phyloP scores from a whole-genome alignment of 805 yeast species.

The Sugiyamaella marilandica region DNA sequence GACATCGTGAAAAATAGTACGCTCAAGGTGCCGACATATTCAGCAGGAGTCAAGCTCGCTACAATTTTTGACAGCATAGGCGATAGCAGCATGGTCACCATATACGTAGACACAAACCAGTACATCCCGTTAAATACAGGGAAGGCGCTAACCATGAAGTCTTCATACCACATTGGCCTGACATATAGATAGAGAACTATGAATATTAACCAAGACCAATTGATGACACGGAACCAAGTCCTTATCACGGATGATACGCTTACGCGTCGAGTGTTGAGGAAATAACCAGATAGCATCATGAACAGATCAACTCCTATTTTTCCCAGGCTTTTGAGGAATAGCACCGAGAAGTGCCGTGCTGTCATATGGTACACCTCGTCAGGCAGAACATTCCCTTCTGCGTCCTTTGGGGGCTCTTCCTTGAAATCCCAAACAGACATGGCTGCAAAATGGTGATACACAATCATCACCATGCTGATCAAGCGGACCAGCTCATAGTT shows the following conservation, averaged over 20 bases:
- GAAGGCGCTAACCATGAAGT: slow-evolving; percentile 1
- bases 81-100: neutral
- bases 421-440: neutral
- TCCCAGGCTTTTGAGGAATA: neutral
- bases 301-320: slow-evolving; percentile 8
- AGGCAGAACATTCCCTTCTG: neutral
- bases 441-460: slow-evolving; percentile 3
- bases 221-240: slow-evolving; percentile 6
- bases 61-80: slow-evolving; percentile 2
- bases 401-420: neutral
- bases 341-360: neutral
- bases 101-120: slow-evolving; percentile 1
- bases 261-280: neutral
- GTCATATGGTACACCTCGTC: neutral
- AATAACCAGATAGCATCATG: slow-evolving; percentile 8
- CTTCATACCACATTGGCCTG: neutral
- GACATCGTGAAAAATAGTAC: neutral
- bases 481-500: slow-evolving; percentile 10
- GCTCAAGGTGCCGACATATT: slow-evolving; percentile 3
- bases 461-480: slow-evolving; percentile 5
- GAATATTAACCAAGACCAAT: slow-evolving; percentile 2
- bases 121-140: neutral
- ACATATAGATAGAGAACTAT: neutral
- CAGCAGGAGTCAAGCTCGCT: neutral
- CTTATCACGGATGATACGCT: slow-evolving; percentile 2